Evolutionary conservation across 2,329 filamentous ascomycete genomes (phyloP), one percentile per base, ranked within the genome.

Genomic region (Cladobotryum mycophilum): DNA sequence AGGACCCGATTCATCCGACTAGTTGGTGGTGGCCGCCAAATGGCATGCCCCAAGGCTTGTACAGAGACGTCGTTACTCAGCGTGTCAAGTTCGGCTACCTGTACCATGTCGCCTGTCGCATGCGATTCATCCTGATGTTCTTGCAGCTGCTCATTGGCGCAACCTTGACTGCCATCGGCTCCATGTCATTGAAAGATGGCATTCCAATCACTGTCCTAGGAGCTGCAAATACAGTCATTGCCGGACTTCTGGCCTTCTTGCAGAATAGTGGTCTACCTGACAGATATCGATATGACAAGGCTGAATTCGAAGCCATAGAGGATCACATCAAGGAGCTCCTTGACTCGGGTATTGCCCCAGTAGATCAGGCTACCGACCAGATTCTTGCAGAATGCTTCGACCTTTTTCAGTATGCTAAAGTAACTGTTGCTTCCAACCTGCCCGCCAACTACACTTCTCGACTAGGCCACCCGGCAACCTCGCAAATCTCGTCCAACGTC

Each of bases 251-350:
- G 4, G 76, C 75, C 3, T 64, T 79, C 14, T 57, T 80, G 51
- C 75, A 79, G 61, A 79, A 79, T 58, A 78, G 74, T 52, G 76
- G 76, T 1, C 59, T 80, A 15, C 76, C 76, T 2, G 74, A 78
- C 53, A 65, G 76, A 7, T 78, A 78, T 55, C 69, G 75, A 25
- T 71, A 70, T 45, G 69, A 79, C 57, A 71, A 70, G 56, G 67
- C 70, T 25, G 74, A 79, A 58, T 79, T 78, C 57, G 67, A 68
- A 47, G 67, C 71, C 37, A 65, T 79, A 25, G 75, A 79, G 55
- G 74, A 78, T 52, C 67, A 73, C 56, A 67, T 80, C 58, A 75
- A 74, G 58, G 69, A 73, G 53, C 62, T 79, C 4, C 67, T 79
- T 36, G 72, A 78, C 53, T 74, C 71, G 2, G 66, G 70, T 35